Conservation (phyloP, 805 yeast genomes). For the Ogataea paraovalis region DNA sequence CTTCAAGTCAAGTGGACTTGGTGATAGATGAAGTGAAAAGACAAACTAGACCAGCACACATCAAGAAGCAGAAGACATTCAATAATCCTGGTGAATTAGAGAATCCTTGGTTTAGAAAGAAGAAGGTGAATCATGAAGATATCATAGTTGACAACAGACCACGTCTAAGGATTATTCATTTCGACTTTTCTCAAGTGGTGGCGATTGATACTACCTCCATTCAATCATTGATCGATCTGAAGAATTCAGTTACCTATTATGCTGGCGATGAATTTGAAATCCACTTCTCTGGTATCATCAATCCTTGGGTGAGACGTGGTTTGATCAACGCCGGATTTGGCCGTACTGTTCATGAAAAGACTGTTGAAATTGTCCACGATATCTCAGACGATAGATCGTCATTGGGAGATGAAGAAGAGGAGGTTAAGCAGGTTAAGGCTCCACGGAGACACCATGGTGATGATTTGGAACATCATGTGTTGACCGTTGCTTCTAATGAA, state of each 20-base stretch:
- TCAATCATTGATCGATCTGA: constrained; percentile 72
- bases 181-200: constrained; percentile 77
- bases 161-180: constrained; percentile 60
- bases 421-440: constrained; percentile 20
- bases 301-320: constrained; percentile 84
- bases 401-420: constrained; percentile 28
- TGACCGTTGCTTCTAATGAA: constrained; percentile 18
- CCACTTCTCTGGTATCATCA: constrained; percentile 81
- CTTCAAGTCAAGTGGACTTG: constrained; percentile 66
- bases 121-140: constrained; percentile 20
- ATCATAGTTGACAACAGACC: constrained; percentile 54
- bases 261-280: constrained; percentile 83
- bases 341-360: constrained; percentile 13
- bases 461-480: constrained; percentile 15
- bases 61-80: constrained; percentile 66
- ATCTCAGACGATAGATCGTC: constrained; percentile 9
- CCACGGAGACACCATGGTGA: constrained; percentile 3
- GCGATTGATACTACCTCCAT: constrained; percentile 76
- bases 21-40: constrained; percentile 64
- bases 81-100: constrained; percentile 74
- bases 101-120: constrained; percentile 28
- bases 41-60: constrained; percentile 55
- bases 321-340: constrained; percentile 79
- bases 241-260: constrained; percentile 65
- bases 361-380: constrained; percentile 8